phyloP scores from a whole-genome alignment of 192 early-diverging fungal genomes.

The Podila epigama region DNA sequence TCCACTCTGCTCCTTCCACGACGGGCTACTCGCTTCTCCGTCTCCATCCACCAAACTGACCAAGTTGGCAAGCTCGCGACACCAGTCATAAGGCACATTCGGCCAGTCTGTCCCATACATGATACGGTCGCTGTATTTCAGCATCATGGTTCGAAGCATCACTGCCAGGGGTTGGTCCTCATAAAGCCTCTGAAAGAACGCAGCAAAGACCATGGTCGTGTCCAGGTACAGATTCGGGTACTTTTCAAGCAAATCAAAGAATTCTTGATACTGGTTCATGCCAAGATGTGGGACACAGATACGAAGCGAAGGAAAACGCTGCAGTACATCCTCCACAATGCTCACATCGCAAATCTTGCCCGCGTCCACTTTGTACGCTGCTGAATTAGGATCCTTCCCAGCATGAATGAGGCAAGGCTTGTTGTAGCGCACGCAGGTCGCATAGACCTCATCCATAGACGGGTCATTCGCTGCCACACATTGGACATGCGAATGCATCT shows the following conservation, averaged over 20 bases:
- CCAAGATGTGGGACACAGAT: conserved; percentile 51
- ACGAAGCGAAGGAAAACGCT: conserved; percentile 20
- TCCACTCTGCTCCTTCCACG: background rate
- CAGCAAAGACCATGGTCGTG: conserved; percentile 41
- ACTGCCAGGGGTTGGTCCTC: conserved; percentile 19
- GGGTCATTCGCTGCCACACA: conserved; percentile 44
- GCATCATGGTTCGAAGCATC: conserved; percentile 19
- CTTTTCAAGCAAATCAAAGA: conserved; percentile 38
- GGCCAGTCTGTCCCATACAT: conserved; percentile 52
- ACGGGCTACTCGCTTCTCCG: conserved; percentile 23
- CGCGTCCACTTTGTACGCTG: conserved; percentile 47
- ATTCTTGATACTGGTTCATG: conserved; percentile 49
- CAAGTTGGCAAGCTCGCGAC: conserved; percentile 44
- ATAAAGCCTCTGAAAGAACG: conserved; percentile 28
- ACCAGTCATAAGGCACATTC: conserved; percentile 49
- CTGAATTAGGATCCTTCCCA: conserved; percentile 43
- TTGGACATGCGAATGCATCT: conserved; percentile 55
- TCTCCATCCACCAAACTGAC: conserved; percentile 31
- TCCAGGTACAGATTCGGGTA: conserved; percentile 52
- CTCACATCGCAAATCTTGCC: conserved; percentile 43
- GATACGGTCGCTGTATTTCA: conserved; percentile 38
- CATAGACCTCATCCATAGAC: conserved; percentile 48
- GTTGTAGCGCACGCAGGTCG: conserved; percentile 30
- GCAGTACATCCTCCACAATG: conserved; percentile 49
- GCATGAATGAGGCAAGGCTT: conserved; percentile 47